Base-by-base conservation (phyloP, 371 early-diverging fungal species). In the Mucor mucedo region DNA sequence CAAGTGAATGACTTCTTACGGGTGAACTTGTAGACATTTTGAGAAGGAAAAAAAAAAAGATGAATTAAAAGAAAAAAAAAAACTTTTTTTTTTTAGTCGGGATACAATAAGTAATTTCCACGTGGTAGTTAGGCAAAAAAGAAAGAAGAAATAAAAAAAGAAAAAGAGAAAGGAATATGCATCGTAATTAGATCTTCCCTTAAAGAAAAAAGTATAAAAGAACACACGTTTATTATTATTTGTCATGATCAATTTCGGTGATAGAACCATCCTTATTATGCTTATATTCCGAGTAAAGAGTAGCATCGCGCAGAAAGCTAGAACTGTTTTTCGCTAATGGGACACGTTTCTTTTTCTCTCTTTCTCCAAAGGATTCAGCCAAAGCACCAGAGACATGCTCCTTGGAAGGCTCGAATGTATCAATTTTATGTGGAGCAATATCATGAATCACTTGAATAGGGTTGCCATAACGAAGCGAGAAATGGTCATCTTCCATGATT, bases 381-480 rank as follows among this genome's bases (percentile, higher is more conserved):
- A 72, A 44, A 11, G 62, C 11, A 1, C 58, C 55, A 9, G 73
- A 58, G 2, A 68, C 44, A 55, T 72, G 66, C 2, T 66, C 44
- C 41, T 73, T 64, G 13, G 65, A 69, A 8, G 79, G 79, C 27
- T 64, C 70, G 45, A 78, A 73, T 10, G 57, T 56, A 29, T 66
- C 68, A 5, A 62, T 5, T 38, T 58, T 32, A 32, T 66, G 76
- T 39, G 50, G 58, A 35, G 71, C 61, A 13, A 58, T 53, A 35
- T 78, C 67, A 50, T 75, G 79, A 13, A 78, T 75, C 5, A 66
- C 70, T 49, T 78, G 60, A 47, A 78, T 78, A 11, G 79, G 79
- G 44, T 78, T 78, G 29, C 68, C 76, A 40, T 58, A 78, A 6
- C 70, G 59, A 27, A 78, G 59, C 14, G 73, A 75, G 33, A 78